A percentile compares a stretch with the other conserved stretches of the same genome.
Conservation (phyloP, 1,139 yeast genomes). For the Geotrichum aggregatum region DNA sequence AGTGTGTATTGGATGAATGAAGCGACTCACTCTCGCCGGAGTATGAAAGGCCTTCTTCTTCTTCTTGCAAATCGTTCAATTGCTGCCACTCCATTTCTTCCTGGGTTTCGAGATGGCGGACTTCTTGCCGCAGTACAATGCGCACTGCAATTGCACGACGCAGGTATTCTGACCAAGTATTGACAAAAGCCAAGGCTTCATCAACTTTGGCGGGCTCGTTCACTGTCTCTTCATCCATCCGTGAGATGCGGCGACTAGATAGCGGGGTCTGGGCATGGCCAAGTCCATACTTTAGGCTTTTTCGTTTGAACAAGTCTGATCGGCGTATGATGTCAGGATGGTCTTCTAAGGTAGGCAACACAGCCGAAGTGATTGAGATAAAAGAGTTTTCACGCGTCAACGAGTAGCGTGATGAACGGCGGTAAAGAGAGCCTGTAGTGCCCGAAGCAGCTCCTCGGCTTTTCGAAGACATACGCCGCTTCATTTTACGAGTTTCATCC, state of each 20-base stretch:
- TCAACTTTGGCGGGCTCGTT: conserved; percentile 25
- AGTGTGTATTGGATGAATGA: conserved; percentile 1
- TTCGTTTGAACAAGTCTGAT: conserved; percentile 12
- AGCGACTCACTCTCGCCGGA: conserved; percentile 12
- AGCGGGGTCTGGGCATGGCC: conserved; percentile 14
- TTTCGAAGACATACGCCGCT: conserved; percentile 10
- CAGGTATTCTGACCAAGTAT: conserved; percentile 37
- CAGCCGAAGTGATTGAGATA: conserved; percentile 13
- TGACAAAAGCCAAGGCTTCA: conserved; percentile 36
- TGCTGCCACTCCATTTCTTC: conserved; percentile 12
- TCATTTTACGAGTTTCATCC: conserved; percentile 17
- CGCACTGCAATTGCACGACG: conserved; percentile 37
- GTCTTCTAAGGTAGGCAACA: conserved; percentile 5
- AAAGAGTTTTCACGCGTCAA: conserved; percentile 11
- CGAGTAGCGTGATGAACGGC: conserved; percentile 2
- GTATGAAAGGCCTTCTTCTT: conserved; percentile 12
- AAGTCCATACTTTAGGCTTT: conserved; percentile 3
- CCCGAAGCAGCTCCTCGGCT: too few relatives aligned
- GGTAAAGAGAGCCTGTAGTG: not conserved
- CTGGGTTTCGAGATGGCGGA: conserved; percentile 27
- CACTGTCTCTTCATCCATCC: conserved; percentile 15
- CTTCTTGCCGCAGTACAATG: conserved; percentile 33
- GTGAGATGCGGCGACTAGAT: conserved; percentile 5
- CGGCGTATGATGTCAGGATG: conserved; percentile 15
- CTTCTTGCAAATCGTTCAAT: conserved; percentile 9